Evolutionary conservation across 2,329 filamentous ascomycete species (phyloP).

Genomic region (Acrocalymma vagum): DNA sequence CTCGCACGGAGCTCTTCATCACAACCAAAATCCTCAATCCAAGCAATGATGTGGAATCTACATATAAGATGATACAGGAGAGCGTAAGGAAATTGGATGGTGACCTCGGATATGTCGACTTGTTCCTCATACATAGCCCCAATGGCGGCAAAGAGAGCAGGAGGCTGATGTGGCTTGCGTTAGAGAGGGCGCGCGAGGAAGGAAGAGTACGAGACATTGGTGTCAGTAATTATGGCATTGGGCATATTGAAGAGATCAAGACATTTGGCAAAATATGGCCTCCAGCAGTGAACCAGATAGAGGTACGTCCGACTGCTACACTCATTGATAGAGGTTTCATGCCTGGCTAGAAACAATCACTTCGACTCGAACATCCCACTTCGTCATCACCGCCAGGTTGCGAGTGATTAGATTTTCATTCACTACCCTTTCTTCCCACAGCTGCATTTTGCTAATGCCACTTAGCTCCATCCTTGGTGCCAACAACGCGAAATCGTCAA

Average conservation of each 20-base stretch:
- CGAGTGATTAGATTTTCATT: too few relatives aligned
- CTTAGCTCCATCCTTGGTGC: constrained; percentile 74
- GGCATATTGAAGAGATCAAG: constrained; percentile 74
- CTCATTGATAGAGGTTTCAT: too few relatives aligned
- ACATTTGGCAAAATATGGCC: constrained; percentile 71
- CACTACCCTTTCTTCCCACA: background rate
- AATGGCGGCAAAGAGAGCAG: constrained; percentile 63
- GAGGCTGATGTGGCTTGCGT: constrained; percentile 70
- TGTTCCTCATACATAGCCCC: constrained; percentile 75
- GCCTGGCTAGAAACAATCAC: too few relatives aligned
- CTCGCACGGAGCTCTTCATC: constrained; percentile 69
- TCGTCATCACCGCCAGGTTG: too few relatives aligned
- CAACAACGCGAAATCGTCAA: constrained; percentile 68
- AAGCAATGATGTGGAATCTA: constrained; percentile 62
- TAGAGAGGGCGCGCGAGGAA: constrained; percentile 68
- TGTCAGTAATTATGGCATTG: constrained; percentile 75
- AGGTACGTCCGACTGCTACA: constrained; percentile 57
- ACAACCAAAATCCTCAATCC: constrained; percentile 74
- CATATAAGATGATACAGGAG: constrained; percentile 66
- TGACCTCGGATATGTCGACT: constrained; percentile 70
- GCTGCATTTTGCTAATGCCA: constrained; percentile 8
- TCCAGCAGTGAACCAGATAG: constrained; percentile 77
- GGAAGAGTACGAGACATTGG: constrained; percentile 72
- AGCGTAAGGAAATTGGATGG: constrained; percentile 69
- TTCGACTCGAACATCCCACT: too few relatives aligned